A percentile compares a stretch with the other conserved stretches of the same genome.
These are phyloP conservation scores for Wickerhamomyces bisporus DNA, from an alignment of 805 yeast genomes.

Conservation along the genomic window DNA sequence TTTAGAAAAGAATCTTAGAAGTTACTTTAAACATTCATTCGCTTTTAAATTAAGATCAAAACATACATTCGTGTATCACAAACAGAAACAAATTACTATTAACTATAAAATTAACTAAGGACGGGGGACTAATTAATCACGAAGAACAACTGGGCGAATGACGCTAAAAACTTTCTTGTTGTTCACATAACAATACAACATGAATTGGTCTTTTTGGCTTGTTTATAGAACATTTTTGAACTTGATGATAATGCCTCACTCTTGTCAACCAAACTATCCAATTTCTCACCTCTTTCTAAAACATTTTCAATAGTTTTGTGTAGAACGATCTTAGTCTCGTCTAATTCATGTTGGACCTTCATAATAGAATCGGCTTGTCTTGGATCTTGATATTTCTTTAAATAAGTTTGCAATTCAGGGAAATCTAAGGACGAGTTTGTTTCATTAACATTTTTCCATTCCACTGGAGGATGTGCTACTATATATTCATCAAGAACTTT, in stretches of 20 bases:
- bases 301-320: constrained; percentile 95
- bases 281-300: constrained; percentile 91
- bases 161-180: no score
- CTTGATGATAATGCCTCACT: constrained; percentile 86
- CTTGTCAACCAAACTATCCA: constrained; percentile 91
- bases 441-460: constrained; percentile 56
- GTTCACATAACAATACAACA: constrained; percentile 72
- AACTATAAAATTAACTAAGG: no score
- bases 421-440: constrained; percentile 42
- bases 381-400: constrained; percentile 91
- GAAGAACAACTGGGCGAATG: background rate
- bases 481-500: constrained; percentile 88
- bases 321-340: constrained; percentile 92
- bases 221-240: constrained; percentile 92
- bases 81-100: no score
- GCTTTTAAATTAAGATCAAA: no score
- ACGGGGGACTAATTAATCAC: background rate
- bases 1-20: no score
- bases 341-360: constrained; percentile 97
- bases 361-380: constrained; percentile 93
- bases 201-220: constrained; percentile 91
- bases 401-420: constrained; percentile 60
- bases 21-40: no score
- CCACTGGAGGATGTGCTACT: constrained; percentile 67
- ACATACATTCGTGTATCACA: no score